These are phyloP conservation scores for Backusella circina DNA, from an alignment of 192 early-diverging fungal genomes.

Conservation along the genomic window DNA sequence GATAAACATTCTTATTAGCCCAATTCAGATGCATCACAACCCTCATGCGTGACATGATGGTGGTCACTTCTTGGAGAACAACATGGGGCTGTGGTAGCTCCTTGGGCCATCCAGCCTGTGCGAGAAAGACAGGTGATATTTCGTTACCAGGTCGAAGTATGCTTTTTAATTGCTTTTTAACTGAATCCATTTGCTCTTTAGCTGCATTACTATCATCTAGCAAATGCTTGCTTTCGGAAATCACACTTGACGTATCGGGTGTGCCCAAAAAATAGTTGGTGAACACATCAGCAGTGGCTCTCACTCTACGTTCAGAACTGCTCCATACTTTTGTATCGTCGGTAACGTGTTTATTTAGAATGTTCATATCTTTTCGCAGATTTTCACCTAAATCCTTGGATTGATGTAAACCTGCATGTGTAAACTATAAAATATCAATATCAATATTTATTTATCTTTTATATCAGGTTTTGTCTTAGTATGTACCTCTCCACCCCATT, in stretches of 20 bases:
- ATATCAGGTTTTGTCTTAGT: not conserved
- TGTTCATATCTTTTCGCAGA: slow-evolving; percentile 84
- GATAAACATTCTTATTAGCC: slow-evolving; percentile 42
- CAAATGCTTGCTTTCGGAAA: slow-evolving; percentile 83
- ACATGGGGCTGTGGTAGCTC: slow-evolving; percentile 35
- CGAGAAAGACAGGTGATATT: slow-evolving; percentile 12
- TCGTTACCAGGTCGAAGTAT: slow-evolving; percentile 40
- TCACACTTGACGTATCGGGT: slow-evolving; percentile 51
- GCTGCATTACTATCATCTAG: slow-evolving; percentile 93
- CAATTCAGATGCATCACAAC: slow-evolving; percentile 81
- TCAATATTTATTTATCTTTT: not conserved
- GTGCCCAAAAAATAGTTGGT: slow-evolving; percentile 60
- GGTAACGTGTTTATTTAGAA: slow-evolving; percentile 84
- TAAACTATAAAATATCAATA: slow-evolving; percentile 56
- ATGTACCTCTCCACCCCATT: slow-evolving; percentile 88
- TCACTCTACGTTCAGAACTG: slow-evolving; percentile 85
- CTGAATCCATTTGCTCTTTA: slow-evolving; percentile 89
- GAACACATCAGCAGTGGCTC: slow-evolving; percentile 80
- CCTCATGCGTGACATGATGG: slow-evolving; percentile 61
- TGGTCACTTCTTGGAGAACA: slow-evolving; percentile 66
- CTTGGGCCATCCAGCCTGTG: slow-evolving; percentile 37
- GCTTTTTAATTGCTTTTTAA: slow-evolving; percentile 67
- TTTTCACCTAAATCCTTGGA: slow-evolving; percentile 89
- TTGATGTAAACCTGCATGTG: slow-evolving; percentile 89
- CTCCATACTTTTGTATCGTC: slow-evolving; percentile 85